Evolutionary conservation across 2,329 filamentous ascomycete species (phyloP), one percentile per base, ranked within the genome.

Genomic region (Fusarium secorum): DNA sequence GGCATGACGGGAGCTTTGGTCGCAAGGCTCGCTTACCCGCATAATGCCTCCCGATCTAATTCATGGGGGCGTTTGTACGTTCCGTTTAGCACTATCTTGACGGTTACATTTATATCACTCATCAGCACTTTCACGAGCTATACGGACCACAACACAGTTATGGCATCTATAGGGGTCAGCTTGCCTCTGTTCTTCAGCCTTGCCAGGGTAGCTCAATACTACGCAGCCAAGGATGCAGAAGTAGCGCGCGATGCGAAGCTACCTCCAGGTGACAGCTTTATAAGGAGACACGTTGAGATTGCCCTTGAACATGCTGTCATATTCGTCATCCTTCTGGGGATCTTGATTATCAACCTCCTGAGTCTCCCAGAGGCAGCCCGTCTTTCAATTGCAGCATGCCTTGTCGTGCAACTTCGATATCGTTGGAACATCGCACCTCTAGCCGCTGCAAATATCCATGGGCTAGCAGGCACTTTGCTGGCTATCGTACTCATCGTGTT

Each of bases 41-140:
- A 53, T n/a, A 53, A 60, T 26, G 54, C 45, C 14, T 53, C 46
- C 6, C n/a, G 41, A 20, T 60, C 51, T 13, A 61, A 75, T 35
- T 68, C 72, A 11, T 76, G 72, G 72, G 71, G 74, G 18, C 49
- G 35, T 20, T 51, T 64, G 5, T 74, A 75, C 24, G 55, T 75
- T 10, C 62, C 66, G 24, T 51, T 63, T n/a, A 71, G 68, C 1
- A 35, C 66, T 10, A 28, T 67, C 15, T 36, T 65, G 11, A 35
- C 68, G 4, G 57, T 30, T 0, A 30, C 48, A 11, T 74, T 51
- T 59, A 33, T 41, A 7, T 49, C 32, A 20, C 28, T 32, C 13
- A 53, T 49, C 13, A 52, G 48, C 17, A 52, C 14, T 9, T 45
- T 46, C n/a, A 48, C 53, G 2, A 32, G 30, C 4, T 13, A 44